Evolutionary conservation across 148 eudicot genomes (phyloP).

Genomic region (Nepenthes gracilis): DNA sequence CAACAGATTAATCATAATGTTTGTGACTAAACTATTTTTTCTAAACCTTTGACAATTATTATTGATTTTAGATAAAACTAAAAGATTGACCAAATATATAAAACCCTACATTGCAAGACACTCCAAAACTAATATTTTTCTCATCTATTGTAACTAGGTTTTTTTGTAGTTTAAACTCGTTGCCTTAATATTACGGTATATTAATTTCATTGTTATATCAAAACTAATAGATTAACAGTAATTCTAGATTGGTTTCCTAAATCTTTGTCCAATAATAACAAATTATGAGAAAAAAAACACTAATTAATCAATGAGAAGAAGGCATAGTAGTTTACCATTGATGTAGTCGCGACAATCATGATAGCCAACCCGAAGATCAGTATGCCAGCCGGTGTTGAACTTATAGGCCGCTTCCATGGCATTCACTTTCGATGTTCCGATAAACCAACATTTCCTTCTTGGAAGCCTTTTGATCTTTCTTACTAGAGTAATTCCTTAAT

Average conservation of each 20-base stretch:
- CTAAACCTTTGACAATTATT: too few relatives aligned
- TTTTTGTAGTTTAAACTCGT: too few relatives aligned
- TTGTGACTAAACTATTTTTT: too few relatives aligned
- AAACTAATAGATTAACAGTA: too few relatives aligned
- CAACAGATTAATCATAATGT: too few relatives aligned
- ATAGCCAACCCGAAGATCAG: constrained; percentile 46
- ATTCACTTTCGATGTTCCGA: constrained; percentile 40
- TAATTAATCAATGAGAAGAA: neutral
- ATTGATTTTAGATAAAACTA: neutral
- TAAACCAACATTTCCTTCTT: constrained; percentile 57
- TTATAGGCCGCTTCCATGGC: constrained; percentile 32
- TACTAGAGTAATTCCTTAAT: constrained; percentile 38
- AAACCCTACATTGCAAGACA: neutral
- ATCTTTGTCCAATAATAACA: neutral
- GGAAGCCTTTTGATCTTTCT: constrained; percentile 58
- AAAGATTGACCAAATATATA: neutral
- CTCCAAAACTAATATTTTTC: neutral
- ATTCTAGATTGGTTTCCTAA: neutral
- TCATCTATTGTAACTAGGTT: too few relatives aligned
- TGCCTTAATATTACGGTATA: too few relatives aligned
- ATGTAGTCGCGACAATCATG: constrained; percentile 86
- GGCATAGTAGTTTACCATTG: constrained; percentile 31
- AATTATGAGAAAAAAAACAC: neutral
- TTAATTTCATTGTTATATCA: too few relatives aligned
- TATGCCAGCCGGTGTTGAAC: constrained; percentile 67